Conservation (phyloP, 768 basidiomycete species). For the Xerocomus spinulosus region DNA sequence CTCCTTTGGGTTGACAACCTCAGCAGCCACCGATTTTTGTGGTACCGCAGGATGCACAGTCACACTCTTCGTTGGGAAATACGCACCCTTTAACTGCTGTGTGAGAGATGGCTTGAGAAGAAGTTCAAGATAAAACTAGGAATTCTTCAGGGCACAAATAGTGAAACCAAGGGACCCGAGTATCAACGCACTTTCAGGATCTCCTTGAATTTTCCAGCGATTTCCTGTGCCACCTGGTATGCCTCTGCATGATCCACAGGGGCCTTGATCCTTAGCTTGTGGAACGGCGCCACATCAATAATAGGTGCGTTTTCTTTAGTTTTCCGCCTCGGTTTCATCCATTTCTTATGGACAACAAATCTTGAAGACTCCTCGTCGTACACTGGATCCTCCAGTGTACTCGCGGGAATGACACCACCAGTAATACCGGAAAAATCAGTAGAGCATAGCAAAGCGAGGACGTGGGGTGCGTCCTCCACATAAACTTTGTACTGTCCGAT, state of each 20-base stretch:
- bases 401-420: neutral
- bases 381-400: conserved; percentile 1
- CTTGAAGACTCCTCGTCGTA: conserved; percentile 5
- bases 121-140: conserved; percentile 23
- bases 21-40: neutral
- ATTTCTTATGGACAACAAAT: conserved; percentile 19
- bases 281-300: conserved; percentile 30
- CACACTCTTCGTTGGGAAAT: neutral
- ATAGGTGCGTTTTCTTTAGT: conserved; percentile 5
- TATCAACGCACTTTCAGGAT: conserved; percentile 27
- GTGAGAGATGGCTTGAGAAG: conserved; percentile 18
- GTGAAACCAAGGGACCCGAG: neutral
- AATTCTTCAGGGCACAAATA: neutral
- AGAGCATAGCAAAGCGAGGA: conserved; percentile 16
- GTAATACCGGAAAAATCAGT: conserved; percentile 5
- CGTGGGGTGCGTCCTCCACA: conserved; percentile 21
- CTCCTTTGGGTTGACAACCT: conserved; percentile 7
- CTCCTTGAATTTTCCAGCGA: conserved; percentile 25
- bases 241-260: conserved; percentile 27
- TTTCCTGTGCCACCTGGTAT: neutral
- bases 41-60: neutral
- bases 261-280: conserved; percentile 22
- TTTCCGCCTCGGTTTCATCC: conserved; percentile 26
- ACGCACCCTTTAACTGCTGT: conserved; percentile 8
- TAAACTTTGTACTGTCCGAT: conserved; percentile 20